A percentile compares a stretch with the other conserved stretches of the same genome.
Conservation (phyloP, 495 filamentous ascomycete species). For the Aspergillus bertholletiae region DNA sequence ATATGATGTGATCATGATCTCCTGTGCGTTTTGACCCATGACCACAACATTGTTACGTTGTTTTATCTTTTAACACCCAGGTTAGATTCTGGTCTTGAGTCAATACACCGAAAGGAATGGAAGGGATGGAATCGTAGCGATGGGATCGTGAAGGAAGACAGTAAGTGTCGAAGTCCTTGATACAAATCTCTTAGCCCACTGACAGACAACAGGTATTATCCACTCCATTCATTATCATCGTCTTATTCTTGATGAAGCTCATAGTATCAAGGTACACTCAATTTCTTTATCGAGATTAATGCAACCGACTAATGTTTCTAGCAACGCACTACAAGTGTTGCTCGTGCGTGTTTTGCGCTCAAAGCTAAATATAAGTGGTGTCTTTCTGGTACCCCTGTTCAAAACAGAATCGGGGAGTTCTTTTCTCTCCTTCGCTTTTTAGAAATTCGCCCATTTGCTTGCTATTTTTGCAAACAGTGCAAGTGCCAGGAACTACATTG, state of each 20-base stretch:
- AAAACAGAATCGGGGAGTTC: slow-evolving; percentile 96
- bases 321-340: slow-evolving; percentile 79
- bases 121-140: slow-evolving; percentile 84
- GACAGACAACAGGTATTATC: slow-evolving; percentile 48
- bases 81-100: slow-evolving; percentile 79
- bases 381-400: slow-evolving; percentile 88
- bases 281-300: background rate
- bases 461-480: slow-evolving; percentile 88
- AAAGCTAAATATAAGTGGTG: slow-evolving; percentile 89
- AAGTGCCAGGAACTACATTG: slow-evolving; percentile 79
- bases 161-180: slow-evolving; percentile 26
- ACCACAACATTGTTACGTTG: background rate
- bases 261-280: slow-evolving; percentile 78
- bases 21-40: slow-evolving; percentile 41
- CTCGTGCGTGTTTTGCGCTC: slow-evolving; percentile 90
- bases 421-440: slow-evolving; percentile 92
- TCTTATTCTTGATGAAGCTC: slow-evolving; percentile 91
- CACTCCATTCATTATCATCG: slow-evolving; percentile 87
- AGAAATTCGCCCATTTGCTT: slow-evolving; percentile 80
- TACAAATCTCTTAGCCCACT: background rate
- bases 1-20: slow-evolving; percentile 93
- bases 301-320: slow-evolving; percentile 24
- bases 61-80: slow-evolving; percentile 20
- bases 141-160: slow-evolving; percentile 74
- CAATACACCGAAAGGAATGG: slow-evolving; percentile 84